phyloP scores from a whole-genome alignment of 1,284 basidiomycete species.

The Rhodotorula sp. region DNA sequence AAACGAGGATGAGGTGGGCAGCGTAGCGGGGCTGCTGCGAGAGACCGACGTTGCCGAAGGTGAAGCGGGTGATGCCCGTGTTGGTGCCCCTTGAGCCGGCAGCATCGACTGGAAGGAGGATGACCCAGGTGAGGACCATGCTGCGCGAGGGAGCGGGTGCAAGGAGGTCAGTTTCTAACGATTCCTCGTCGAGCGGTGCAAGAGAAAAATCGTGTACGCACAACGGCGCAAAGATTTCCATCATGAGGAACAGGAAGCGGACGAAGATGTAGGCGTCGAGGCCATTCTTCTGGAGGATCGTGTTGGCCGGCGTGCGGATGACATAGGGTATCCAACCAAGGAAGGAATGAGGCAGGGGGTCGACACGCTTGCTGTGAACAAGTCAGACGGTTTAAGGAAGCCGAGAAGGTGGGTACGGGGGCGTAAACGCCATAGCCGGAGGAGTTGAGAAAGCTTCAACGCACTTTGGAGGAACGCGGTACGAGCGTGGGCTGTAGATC shows the following conservation, averaged over 20 bases:
- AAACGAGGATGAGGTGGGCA: slow-evolving; percentile 71
- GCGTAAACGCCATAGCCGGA: background rate
- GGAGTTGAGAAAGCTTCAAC: background rate
- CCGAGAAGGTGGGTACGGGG: background rate
- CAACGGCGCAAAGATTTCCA: slow-evolving; percentile 76
- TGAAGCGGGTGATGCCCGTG: slow-evolving; percentile 67
- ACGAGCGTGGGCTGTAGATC: slow-evolving; percentile 51
- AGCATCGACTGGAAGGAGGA: slow-evolving; percentile 60
- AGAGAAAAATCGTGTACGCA: background rate
- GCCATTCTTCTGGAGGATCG: slow-evolving; percentile 63
- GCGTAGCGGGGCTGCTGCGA: slow-evolving; percentile 63
- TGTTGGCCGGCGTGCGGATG: slow-evolving; percentile 43
- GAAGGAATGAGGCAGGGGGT: slow-evolving; percentile 48
- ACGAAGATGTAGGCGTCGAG: slow-evolving; percentile 93
- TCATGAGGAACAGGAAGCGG: slow-evolving; percentile 75
- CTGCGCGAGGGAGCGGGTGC: slow-evolving; percentile 2
- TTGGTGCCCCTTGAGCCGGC: slow-evolving; percentile 54
- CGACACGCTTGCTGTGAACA: slow-evolving; percentile 42
- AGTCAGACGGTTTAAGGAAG: background rate
- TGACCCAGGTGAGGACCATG: slow-evolving; percentile 56
- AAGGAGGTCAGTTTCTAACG: background rate
- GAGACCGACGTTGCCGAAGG: slow-evolving; percentile 71
- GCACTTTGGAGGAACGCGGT: slow-evolving; percentile 45
- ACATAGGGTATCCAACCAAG: slow-evolving; percentile 51
- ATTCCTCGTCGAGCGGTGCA: background rate